Base-by-base conservation (phyloP, 345 rosid species). In the Salix udensis region DNA sequence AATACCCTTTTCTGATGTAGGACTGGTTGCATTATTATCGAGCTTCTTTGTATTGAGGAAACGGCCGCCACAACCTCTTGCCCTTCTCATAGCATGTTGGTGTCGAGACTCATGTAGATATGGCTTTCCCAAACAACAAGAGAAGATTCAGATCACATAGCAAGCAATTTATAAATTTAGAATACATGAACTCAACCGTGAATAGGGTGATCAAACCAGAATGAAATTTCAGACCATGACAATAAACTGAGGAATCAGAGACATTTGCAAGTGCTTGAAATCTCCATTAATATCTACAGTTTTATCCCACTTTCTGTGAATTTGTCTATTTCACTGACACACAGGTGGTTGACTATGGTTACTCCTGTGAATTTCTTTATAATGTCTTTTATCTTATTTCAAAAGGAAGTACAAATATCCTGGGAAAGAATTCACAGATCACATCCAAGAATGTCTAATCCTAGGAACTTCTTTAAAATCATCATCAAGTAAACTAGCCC, bases 21-120 rank as follows among this genome's bases (percentile, higher is more conserved):
- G 61, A 77, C 73, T 78, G 34, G 77, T 48, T 40, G 66, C 74
- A 44, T 76, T 80, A 50, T 72, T 64, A 60, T 77, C 85, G 37
- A 55, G 76, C 78, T 88, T 86, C 84, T 90, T 90, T 18, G 83
- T 82, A 73, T 85, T 88, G 19, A 88, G 85, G 67, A 91, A 91
- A 50, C 94, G 94, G 40, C 94, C 94, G 46, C 94, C 94, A 44
- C 88, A 82, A 11, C 94, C 92, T 78, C 94, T 86, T 19, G 89
- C 88, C 79, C 94, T 88, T 80, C 86, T 86, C 92, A 91, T 80
- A 8, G 94, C 94, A 80, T 91, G 94, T 70, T 44, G 87, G 81
- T 91, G 94, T n/a, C 94, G 87, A 14, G 94, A 91, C 80, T 91
- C 94, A 9, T 91, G 94, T 73, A 91, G 94, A 82, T 91, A 91